Base-by-base conservation (phyloP, 257 asterid genomes). In the Plectranthus barbatus region DNA sequence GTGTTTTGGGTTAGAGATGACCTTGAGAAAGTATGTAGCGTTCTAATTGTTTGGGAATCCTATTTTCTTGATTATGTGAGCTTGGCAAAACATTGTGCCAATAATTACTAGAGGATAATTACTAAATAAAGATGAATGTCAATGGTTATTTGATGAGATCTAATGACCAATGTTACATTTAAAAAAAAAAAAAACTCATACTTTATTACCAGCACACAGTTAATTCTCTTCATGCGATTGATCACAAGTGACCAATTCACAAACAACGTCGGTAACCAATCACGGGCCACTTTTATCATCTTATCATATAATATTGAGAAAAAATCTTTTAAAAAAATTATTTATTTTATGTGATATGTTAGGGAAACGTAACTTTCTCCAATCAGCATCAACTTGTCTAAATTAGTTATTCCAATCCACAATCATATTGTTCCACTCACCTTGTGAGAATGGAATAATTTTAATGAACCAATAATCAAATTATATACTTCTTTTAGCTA, bases 361-460 rank as follows among this genome's bases (percentile, higher is more conserved):
- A 55, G 74, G 74, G 71, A 68, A 61, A 73, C 67, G 78, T 67
- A 53, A 71, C 61, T 55, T 55, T 73, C 78, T 60, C 59, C 52
- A 64, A 24, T 29, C 41, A 53, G 24, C 64, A 62, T 21, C 70
- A 21, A 37, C 60, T 47, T 53, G 36, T 19, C 7, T 13, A 52
- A 17, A 10, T 50, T 31, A 20, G 17, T 51, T 29, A n/a, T 56
- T 64, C 48, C 24, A 70, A 34, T 59, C 59, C 1, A 17, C 68
- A 49, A 59, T 69, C 55, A 17, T 51, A 50, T 60, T 69, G 56
- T n/a, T 45, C 74, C 68, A 51, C 68, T 60, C 11, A 50, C 62
- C 13, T 58, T 26, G 13, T 42, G 55, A 29, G 26, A 19, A 67
- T 67, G 31, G 58, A 34, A 67, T 40, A 39, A n/a, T n/a, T n/a